Base-by-base conservation (phyloP, 129 eudicot genomes). In the Arctium lappa region DNA sequence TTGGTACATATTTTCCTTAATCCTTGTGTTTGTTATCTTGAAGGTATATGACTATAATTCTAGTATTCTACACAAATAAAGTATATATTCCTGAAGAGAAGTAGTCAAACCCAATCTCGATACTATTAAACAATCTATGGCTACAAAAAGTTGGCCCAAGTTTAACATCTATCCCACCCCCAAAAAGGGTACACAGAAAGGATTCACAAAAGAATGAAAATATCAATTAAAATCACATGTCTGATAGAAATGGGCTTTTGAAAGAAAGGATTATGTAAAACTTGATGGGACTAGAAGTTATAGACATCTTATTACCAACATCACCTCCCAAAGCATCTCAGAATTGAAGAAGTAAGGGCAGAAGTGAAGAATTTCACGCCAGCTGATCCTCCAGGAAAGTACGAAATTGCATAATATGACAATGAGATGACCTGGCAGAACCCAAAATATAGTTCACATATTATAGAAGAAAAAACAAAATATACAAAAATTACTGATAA, bases 341-440 rank as follows among this genome's bases (percentile, higher is more conserved):
- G 80, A 18, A 95, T 77, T 0, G 97, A 90, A 38, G 97, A 91
- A 29, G 95, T 83, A 13, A 95, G 86, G 33, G 92, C 86, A 8
- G 99, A 93, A 56, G 97, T 87, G 39, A 95, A 88, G 87, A 95
- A 89, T 79, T 88, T 95, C 85, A 95, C 22, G 12, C 99, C 99
- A 31, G 97, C 90, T 30, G 98, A 93, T 71, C 99, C 99, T 76
- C 99, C 98, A 36, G 99, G 99, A 81, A 95, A 95, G 91, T 95
- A 95, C 38, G 99, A 95, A 42, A 95, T 86, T 15, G 92, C 97
- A 81, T 95, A 95, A 86, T 95, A 95, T 11, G 90, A 85, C 79
- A 95, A 88, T 18, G 99, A 97, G 80, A 95, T 88, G 39, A 95
- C 95, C 99, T 95, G 74, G 46, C 78, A 77, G 62, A 76, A n/a